A percentile compares a stretch with the other conserved stretches of the same genome.
These are phyloP conservation scores for Gnomoniopsis smithogilvyi DNA, from an alignment of 2,329 filamentous ascomycete genomes.

Conservation along the genomic window DNA sequence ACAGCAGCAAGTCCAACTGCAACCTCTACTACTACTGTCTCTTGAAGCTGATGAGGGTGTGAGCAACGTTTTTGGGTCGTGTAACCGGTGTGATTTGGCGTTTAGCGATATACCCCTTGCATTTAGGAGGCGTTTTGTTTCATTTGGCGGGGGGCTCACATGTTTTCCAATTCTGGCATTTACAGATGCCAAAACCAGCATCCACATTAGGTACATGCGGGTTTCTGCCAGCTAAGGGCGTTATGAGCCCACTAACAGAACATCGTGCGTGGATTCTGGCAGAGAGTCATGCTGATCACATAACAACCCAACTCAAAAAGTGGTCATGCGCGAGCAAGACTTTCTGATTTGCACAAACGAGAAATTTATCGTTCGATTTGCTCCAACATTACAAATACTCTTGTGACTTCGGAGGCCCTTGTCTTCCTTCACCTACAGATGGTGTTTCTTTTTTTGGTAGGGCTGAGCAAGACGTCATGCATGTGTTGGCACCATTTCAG, in stretches of 20 bases:
- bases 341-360: conserved; percentile 7
- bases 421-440: not conserved
- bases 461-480: conserved; percentile 4
- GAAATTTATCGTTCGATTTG: not conserved
- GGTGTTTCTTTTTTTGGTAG: not conserved
- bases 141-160: not conserved
- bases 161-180: not conserved
- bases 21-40: not conserved
- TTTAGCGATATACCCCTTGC: conserved; percentile 4
- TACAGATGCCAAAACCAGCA: not conserved
- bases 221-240: too few species aligned
- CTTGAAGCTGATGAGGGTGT: not conserved
- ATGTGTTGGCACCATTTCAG: not conserved
- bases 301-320: not conserved
- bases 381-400: not conserved
- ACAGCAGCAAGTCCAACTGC: not conserved
- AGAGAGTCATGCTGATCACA: not conserved
- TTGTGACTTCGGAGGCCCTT: not conserved
- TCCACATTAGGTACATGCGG: too few species aligned
- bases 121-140: not conserved
- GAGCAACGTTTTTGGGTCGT: not conserved
- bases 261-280: not conserved
- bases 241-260: not conserved
- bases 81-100: not conserved
- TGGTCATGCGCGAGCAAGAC: not conserved